Conservation (phyloP, 129 eudicot species). For the Flaveria sonorensis region DNA sequence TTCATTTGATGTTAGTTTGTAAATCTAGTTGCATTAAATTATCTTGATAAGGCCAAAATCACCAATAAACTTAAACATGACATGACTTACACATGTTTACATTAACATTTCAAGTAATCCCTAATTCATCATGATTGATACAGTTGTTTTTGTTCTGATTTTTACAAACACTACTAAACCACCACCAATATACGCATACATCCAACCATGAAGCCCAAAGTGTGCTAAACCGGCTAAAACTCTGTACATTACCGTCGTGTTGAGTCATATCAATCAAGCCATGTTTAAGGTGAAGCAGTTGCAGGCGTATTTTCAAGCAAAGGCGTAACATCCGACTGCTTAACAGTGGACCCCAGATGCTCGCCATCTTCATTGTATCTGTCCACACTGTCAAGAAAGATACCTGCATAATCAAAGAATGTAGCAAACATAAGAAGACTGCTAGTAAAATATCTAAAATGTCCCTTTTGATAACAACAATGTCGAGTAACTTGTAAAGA, state of each 20-base stretch:
- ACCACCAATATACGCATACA: constrained; percentile 1
- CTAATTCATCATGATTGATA: constrained; percentile 5
- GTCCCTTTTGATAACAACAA: not conserved
- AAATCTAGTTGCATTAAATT: not conserved
- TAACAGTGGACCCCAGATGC: constrained; percentile 28
- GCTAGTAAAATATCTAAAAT: not conserved
- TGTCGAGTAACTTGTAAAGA: constrained; percentile 7
- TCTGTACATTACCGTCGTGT: constrained; percentile 25
- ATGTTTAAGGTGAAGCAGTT: constrained; percentile 16
- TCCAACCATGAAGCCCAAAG: too few relatives aligned
- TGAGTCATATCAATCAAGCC: not conserved
- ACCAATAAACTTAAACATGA: not conserved
- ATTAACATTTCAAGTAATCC: not conserved
- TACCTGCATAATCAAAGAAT: constrained; percentile 48
- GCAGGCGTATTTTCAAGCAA: constrained; percentile 56
- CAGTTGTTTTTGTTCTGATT: not conserved
- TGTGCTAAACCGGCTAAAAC: too few relatives aligned
- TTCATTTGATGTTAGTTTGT: not conserved
- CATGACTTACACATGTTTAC: not conserved
- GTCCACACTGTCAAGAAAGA: constrained; percentile 71
- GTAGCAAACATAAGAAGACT: not conserved
- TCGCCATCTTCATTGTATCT: constrained; percentile 60
- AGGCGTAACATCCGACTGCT: constrained; percentile 48
- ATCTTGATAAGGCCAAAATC: not conserved
- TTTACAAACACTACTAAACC: not conserved